Base-by-base conservation (phyloP, 108 stramenopile genomes). In the Licmophora abbreviata region DNA sequence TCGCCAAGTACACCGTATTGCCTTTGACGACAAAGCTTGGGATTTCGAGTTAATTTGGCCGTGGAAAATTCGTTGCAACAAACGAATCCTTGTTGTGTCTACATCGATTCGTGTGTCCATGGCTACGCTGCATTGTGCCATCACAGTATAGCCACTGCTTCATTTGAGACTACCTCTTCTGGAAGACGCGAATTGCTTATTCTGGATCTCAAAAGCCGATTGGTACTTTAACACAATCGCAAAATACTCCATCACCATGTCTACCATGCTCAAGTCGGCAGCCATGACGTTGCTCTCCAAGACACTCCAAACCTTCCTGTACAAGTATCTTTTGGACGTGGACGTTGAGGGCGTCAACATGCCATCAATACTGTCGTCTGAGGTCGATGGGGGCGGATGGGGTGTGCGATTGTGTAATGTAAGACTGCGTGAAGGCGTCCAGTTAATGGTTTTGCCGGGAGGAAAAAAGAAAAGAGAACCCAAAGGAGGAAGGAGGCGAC, bases 361-460 rank as follows among this genome's bases (percentile, higher is more conserved):
- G 59, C 71, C 69, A 24, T 63, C 66, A 22, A 46, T 78, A n/a
- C 22, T 20, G 29, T 57, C 58, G 43, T 53, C 57, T n/a, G 29
- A 24, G 28, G 29, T 29, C 3, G 54, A 48, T 36, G 44, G 61
- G 17, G 53, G 67, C 41, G 86, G 86, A 33, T 88, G 86, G 86
- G 86, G 82, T 28, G 82, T 88, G 6, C 68, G 80, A 40, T 58
- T 88, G 5, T 79, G 67, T 28, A 88, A 88, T 65, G 86, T 88
- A 24, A 72, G 78, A 61, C 58, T 88, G 44, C 74, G 86, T 14
- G 77, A 81, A 42, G 86, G 86, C 33, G 78, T 82, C 43, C 64
- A 81, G 51, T 53, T 88, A 15, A 64, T 81, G 64, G 63, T 69
- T 33, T 51, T 88, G 49, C 86, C 86, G 0, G 86, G 86, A 30